Evolutionary conservation across 768 basidiomycete genomes (phyloP), one percentile per base, ranked within the genome.

Genomic region (Clitopilus passeckerianus): DNA sequence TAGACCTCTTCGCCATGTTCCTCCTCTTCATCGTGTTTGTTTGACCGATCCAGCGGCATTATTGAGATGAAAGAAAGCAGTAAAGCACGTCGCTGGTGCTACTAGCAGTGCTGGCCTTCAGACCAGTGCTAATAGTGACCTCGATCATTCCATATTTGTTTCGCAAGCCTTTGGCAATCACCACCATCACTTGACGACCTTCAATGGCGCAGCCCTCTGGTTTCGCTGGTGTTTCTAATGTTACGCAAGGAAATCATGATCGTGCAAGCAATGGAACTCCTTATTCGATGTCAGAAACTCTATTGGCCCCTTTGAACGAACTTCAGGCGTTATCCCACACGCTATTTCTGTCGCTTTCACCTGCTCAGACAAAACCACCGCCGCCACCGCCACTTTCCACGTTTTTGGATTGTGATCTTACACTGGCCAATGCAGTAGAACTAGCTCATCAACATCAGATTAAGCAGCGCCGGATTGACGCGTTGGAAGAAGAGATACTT

Each of bases 301-400:
- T 93, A 30, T 78, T 89, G 16, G 72, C 72, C 3, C 90, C 90
- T 0, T 74, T 92, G 57, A 77, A 81, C 35, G 75, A 86, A 10
- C 72, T 91, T 23, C 85, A 89, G 55, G 63, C 78, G 0, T 78
- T 93, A 16, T 81, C 90, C 0, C 86, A 85, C 60, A 80, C 81
- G 0, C 80, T 93, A 33, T 90, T 93, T 68, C 78, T 83, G 54
- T 89, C 91, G 7, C 73, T 93, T 34, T 90, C 89, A 24, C 87
- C 90, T 0, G 74, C 80, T 12, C 85, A 87, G 60, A 75, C 78
- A 1, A 84, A 81, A 67, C 85, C 85, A 0, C 84, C 86, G 0
- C 88, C 84, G 0, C 77, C 85, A 4, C 86, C 87, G 5, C 73
- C 87, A 27, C 70, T 82, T 22, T 69, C 77, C 4, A 79, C 86